Evolutionary conservation across 176 grass and related monocot genomes (phyloP), one percentile per base, ranked within the genome.

Genomic region (Raddia guianensis): DNA sequence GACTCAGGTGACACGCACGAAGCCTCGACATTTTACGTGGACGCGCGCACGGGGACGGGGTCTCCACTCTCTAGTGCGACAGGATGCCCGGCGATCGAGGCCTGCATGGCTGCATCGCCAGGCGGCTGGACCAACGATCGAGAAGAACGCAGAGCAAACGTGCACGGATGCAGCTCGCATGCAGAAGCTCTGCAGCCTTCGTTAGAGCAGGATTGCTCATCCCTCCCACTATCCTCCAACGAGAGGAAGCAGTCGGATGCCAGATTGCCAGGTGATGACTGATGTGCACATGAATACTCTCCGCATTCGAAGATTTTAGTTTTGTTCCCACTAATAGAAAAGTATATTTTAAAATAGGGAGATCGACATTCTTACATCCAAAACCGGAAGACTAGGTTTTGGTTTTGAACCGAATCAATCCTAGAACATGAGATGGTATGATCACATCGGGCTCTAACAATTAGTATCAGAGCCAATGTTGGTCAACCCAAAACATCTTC

Each of bases 1-100:
- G 27, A 27, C 12, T 5, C 55, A 78, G 34, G n/a, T 53, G 74
- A 78, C 83, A 85, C 37, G 83, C 75, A 56, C 83, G 83, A 35
- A 72, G 70, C 21, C 35, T 66, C 13, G 63, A 66, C 35, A 5
- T 18, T 18, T 16, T 11, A 20, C 4, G 55, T 19, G 12, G 12
- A 64, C 12, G 33, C 12, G 49, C 12, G 13, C 62, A 40, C 62
- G 62, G 32, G 61, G 6, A 40, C 62, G 62, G 32, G 61, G 6
- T 63, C 61, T 14, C 56, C 3, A n/a, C 18, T 56, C 58, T 27
- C 27, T 1, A 61, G 58, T 2, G 20, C 58, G 9, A 20, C 58
- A 12, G 37, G 37, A 9, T 12, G 61, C 13, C 33, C 62, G 7
- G 33, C 62, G 62, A 37, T 40, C 37, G 37, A 33, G 33, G 8